Conservation (phyloP, 768 basidiomycete genomes). For the Podaxis pistillaris region DNA sequence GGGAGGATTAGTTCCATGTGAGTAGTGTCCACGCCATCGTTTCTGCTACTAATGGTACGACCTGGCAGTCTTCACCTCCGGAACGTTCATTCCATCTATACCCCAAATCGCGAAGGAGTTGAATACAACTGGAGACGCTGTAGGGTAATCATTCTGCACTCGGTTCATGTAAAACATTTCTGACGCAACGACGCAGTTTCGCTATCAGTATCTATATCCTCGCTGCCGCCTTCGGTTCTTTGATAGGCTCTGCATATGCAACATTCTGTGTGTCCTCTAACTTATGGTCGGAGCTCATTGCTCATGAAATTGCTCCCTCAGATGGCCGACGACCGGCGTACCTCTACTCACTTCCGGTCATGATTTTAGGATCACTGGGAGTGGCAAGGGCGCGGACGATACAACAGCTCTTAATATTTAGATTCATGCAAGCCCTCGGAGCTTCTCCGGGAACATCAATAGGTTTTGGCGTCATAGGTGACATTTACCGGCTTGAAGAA, state of each 20-base stretch:
- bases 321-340: constrained; percentile 69
- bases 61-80: constrained; percentile 60
- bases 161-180: neutral
- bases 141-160: constrained; percentile 42
- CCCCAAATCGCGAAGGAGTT: constrained; percentile 72
- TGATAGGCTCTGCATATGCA: constrained; percentile 35
- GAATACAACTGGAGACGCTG: constrained; percentile 48
- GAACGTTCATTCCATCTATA: constrained; percentile 72
- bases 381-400: constrained; percentile 47
- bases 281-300: neutral
- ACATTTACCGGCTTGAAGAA: constrained; percentile 66
- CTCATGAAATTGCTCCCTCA: constrained; percentile 21
- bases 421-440: constrained; percentile 71
- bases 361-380: constrained; percentile 58
- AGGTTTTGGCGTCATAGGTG: constrained; percentile 61
- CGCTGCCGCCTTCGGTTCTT: constrained; percentile 31
- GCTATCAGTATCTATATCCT: constrained; percentile 38
- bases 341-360: constrained; percentile 57
- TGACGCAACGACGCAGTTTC: constrained; percentile 20
- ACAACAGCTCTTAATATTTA: constrained; percentile 53
- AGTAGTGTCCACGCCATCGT: constrained; percentile 1
- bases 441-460: constrained; percentile 53
- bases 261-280: constrained; percentile 31
- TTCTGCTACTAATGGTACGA: neutral
- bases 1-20: constrained; percentile 64